Base-by-base conservation (phyloP, 768 basidiomycete genomes). In the Amanita muscaria region DNA sequence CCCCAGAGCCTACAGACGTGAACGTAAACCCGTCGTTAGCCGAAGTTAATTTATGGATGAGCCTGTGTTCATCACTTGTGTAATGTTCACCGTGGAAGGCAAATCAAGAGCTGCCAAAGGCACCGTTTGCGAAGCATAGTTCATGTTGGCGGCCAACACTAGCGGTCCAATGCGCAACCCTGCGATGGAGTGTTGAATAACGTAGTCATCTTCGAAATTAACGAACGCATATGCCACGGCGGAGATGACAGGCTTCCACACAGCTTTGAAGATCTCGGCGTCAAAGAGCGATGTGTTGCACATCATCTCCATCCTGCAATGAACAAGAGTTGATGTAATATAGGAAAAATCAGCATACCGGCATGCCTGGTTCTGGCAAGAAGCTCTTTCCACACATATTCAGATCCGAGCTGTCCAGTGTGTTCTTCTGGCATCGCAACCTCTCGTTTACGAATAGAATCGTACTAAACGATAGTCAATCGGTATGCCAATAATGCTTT, bases 391-490 rank as follows among this genome's bases (percentile, higher is more conserved):
- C 96, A 99, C 14, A 94, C 94, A 59, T 94, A 96, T 54, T 98
- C 96, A 59, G 98, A 99, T 7, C 96, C 96, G 35, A 94, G 74
- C 57, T 90, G 89, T 2, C 94, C 96, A 7, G 83, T 87, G 56
- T 99, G 96, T 54, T 99, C 96, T 63, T 97, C 92, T 0, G 96
- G 94, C 80, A 99, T 85, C 40, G 98, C 75, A 44, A 99, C 96
- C 65, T 99, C 96, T 33, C 81, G 72, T 63, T 87, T 92, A 42
- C 87, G 80, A 55, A 99, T 96, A 1, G 88, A 91, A 53, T 98
- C 92, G 52, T 90, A 98, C 93, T 96, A 57, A 7, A 40, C 9
- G 25, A 19, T 4, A 46, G 32, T 48, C 30, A 49, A n/a, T 22
- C 8, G 50, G 16, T 5, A 7, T 16, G 27, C 15, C 15, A 41